These are phyloP conservation scores for Aspergillus jensenii DNA, from an alignment of 2,329 filamentous ascomycete species.

Conservation along the genomic window DNA sequence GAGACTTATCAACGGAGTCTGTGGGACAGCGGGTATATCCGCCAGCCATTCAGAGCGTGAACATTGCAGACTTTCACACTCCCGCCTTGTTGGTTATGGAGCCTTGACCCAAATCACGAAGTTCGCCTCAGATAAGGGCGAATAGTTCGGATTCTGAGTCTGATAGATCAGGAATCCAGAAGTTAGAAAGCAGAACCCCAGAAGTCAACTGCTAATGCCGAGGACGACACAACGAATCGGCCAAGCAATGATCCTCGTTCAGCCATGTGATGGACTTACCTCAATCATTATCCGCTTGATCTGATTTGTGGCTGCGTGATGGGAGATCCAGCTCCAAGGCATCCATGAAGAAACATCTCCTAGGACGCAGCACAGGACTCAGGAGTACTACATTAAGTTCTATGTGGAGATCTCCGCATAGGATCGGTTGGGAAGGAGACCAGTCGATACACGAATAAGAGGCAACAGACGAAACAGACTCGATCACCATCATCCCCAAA, in stretches of 20 bases:
- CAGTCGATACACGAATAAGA: background rate
- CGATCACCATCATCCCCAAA: background rate
- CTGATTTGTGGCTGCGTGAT: conserved; percentile 1
- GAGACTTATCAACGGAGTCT: background rate
- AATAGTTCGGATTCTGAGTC: background rate
- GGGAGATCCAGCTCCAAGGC: background rate
- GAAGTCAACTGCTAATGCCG: background rate
- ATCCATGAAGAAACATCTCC: background rate
- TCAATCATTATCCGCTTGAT: background rate
- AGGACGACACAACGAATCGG: background rate
- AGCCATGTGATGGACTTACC: background rate
- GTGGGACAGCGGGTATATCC: conserved; percentile 4
- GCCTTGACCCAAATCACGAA: background rate
- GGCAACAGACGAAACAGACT: background rate
- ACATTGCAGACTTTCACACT: background rate
- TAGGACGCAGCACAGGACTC: background rate
- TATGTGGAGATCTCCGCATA: conserved; percentile 2
- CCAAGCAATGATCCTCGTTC: background rate
- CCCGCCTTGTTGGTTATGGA: background rate
- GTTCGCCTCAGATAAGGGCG: background rate
- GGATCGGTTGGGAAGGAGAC: background rate
- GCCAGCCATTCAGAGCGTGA: background rate
- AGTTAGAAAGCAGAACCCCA: background rate
- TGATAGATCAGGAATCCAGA: background rate
- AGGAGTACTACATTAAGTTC: background rate